phyloP scores from a whole-genome alignment of 306 rosid genomes.

The Dryas drummondii region DNA sequence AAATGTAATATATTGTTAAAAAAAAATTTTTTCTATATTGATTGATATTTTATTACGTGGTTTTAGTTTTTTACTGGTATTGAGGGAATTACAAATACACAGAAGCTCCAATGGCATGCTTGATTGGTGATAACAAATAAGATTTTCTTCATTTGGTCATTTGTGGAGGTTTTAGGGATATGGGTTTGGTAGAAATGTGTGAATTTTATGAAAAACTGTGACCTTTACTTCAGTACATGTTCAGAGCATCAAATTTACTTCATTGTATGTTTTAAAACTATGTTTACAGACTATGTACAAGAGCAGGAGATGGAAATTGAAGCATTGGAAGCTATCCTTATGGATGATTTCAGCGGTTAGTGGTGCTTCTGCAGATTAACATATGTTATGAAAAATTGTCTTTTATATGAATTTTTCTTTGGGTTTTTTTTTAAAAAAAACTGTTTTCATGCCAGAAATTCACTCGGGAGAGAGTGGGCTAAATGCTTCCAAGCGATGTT shows the following conservation, averaged over 20 bases:
- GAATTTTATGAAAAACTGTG: neutral
- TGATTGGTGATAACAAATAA: neutral
- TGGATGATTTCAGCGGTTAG: slow-evolving; percentile 93
- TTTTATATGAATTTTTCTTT: slow-evolving; percentile 20
- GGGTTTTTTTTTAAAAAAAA: neutral
- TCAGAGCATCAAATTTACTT: neutral
- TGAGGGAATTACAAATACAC: neutral
- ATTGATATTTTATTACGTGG: too few species aligned
- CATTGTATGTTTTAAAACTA: neutral
- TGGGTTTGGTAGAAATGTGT: neutral
- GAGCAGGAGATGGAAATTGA: slow-evolving; percentile 99
- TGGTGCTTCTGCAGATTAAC: slow-evolving; percentile 5
- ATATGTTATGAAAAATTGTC: neutral
- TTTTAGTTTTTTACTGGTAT: neutral
- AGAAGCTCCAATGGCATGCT: neutral
- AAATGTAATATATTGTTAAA: neutral
- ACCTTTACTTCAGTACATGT: neutral
- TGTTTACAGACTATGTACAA: slow-evolving; percentile 55
- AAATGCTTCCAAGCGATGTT: slow-evolving; percentile 75
- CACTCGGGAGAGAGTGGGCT: slow-evolving; percentile 94
- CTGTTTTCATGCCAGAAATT: slow-evolving; percentile 54
- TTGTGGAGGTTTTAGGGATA: neutral
- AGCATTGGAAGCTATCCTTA: slow-evolving; percentile 96
- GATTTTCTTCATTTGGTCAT: neutral
- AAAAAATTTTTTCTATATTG: neutral